Conservation (phyloP, 495 filamentous ascomycete genomes). For the Parachaetomium inaequale region DNA sequence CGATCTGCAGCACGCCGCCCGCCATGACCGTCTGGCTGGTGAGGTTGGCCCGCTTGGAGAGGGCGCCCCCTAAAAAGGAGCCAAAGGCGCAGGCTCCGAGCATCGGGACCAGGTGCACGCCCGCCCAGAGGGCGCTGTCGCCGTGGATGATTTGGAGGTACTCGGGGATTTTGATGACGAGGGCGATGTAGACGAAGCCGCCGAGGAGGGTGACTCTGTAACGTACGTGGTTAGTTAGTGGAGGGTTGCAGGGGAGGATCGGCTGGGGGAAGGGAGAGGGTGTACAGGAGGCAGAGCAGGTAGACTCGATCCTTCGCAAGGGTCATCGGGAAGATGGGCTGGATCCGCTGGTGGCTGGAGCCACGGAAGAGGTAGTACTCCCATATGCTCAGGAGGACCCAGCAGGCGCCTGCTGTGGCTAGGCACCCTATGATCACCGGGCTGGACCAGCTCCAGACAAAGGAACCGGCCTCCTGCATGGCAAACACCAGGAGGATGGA, state of each 20-base stretch:
- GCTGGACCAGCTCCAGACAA: constrained; percentile 45
- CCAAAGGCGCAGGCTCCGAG: constrained; percentile 50
- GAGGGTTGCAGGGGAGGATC: constrained; percentile 32
- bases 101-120: constrained; percentile 57
- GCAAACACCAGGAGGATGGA: constrained; percentile 56
- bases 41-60: constrained; percentile 45
- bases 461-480: constrained; percentile 54
- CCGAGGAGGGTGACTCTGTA: constrained; percentile 46
- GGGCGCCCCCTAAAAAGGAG: constrained; percentile 46
- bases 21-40: constrained; percentile 50
- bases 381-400: constrained; percentile 46
- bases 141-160: constrained; percentile 57
- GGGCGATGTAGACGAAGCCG: constrained; percentile 55
- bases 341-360: constrained; percentile 24
- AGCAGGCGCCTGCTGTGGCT: constrained; percentile 44
- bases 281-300: constrained; percentile 41
- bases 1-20: constrained; percentile 47
- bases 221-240: constrained; percentile 19
- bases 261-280: constrained; percentile 28
- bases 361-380: constrained; percentile 39
- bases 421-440: constrained; percentile 44
- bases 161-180: constrained; percentile 57
- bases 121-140: constrained; percentile 48
- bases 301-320: constrained; percentile 39
- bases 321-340: constrained; percentile 42